phyloP scores from a whole-genome alignment of 2,329 filamentous ascomycete species.

The Hymenoscyphus occultus region DNA sequence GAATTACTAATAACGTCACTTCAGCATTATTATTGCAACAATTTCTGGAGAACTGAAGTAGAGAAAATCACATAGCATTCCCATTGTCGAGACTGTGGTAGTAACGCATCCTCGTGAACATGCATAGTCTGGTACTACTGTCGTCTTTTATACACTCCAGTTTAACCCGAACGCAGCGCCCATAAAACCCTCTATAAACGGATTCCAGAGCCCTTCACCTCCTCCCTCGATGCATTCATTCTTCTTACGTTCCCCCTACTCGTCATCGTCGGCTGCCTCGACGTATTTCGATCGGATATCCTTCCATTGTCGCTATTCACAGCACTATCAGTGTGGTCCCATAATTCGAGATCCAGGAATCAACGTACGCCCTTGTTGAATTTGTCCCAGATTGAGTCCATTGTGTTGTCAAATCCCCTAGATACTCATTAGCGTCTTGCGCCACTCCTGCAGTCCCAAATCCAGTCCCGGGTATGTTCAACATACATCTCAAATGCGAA shows the following conservation, averaged over 20 bases:
- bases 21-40: too few relatives aligned
- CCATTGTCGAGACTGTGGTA: too few relatives aligned
- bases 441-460: slow-evolving; percentile 10
- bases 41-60: too few relatives aligned
- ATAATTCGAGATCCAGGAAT: neutral
- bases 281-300: slow-evolving; percentile 93
- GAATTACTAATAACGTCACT: too few relatives aligned
- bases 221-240: neutral
- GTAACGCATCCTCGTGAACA: neutral
- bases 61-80: neutral
- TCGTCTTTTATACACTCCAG: slow-evolving; percentile 34
- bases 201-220: neutral
- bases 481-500: slow-evolving; percentile 94
- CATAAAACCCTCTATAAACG: slow-evolving; percentile 8
- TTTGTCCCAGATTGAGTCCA: slow-evolving; percentile 86
- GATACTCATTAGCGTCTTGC: slow-evolving; percentile 18
- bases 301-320: slow-evolving; percentile 94
- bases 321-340: slow-evolving; percentile 26
- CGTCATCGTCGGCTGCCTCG: slow-evolving; percentile 59
- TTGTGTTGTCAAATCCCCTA: slow-evolving; percentile 78
- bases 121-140: slow-evolving; percentile 8
- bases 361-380: slow-evolving; percentile 85
- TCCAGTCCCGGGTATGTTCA: slow-evolving; percentile 6
- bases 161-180: slow-evolving; percentile 15
- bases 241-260: slow-evolving; percentile 17